Evolutionary conservation across 2,329 filamentous ascomycete species (phyloP).

Genomic region (Neonectria magnoliae): DNA sequence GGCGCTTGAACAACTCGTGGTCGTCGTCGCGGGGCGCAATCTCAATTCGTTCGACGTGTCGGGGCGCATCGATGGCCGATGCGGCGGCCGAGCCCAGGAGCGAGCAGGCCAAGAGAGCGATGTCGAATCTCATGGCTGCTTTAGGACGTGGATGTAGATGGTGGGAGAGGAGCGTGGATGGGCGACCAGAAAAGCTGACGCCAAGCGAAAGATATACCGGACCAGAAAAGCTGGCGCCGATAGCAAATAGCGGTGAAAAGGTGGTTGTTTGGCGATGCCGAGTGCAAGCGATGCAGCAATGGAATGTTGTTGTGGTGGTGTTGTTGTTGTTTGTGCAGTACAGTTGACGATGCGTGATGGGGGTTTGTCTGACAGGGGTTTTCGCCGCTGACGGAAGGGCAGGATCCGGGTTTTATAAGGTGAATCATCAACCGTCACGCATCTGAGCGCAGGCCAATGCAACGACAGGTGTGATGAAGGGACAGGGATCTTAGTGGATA

Average conservation of each 20-base stretch:
- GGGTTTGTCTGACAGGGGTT: conserved; percentile 1
- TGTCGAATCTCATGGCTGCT: conserved; percentile 46
- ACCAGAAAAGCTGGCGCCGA: neutral
- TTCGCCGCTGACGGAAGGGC: conserved; percentile 5
- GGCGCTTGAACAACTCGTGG: conserved; percentile 67
- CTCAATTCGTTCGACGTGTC: conserved; percentile 39
- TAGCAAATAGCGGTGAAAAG: neutral
- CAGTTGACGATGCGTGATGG: neutral
- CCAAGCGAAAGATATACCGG: neutral
- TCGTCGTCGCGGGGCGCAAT: conserved; percentile 39
- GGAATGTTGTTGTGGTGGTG: neutral
- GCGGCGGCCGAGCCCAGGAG: conserved; percentile 43
- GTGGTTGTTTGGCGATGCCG: neutral
- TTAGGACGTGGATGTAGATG: conserved; percentile 26
- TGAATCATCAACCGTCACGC: neutral
- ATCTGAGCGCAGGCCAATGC: neutral
- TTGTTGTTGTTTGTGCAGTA: neutral
- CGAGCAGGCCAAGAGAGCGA: conserved; percentile 43
- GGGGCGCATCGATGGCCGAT: conserved; percentile 36
- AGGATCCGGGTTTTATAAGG: neutral
- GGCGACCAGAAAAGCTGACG: neutral
- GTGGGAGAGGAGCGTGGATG: neutral
- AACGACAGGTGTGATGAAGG: neutral
- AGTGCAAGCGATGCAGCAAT: neutral
- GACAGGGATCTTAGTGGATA: neutral